Evolutionary conservation across 345 rosid genomes (phyloP).

Genomic region (Citrus inodora): DNA sequence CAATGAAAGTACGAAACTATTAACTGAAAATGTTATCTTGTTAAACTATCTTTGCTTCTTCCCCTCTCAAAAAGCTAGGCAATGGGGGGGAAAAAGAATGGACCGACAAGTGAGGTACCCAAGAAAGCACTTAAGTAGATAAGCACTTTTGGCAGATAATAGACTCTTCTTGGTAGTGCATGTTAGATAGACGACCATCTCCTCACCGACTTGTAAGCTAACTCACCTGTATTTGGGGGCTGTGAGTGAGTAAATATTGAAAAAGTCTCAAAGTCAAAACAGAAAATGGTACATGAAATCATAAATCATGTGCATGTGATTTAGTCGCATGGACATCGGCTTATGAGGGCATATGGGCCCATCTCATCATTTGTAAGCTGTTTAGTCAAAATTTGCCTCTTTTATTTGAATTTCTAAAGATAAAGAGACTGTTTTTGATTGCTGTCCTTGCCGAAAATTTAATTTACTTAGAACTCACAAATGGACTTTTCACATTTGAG

Average conservation of each 20-base stretch:
- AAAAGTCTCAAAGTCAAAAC: slow-evolving; percentile 20
- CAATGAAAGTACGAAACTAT: neutral
- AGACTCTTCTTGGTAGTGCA: slow-evolving; percentile 12
- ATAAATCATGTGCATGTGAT: neutral
- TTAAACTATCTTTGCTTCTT: neutral
- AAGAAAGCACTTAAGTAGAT: neutral
- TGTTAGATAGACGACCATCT: slow-evolving; percentile 27
- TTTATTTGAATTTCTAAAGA: neutral
- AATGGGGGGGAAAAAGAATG: no score
- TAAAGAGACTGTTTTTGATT: neutral
- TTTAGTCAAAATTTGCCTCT: neutral
- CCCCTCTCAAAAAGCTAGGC: neutral
- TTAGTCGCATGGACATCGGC: neutral
- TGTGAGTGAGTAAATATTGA: neutral
- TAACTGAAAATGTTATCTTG: neutral
- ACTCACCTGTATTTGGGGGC: slow-evolving; percentile 20
- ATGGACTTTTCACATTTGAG: neutral
- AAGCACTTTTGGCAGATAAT: neutral
- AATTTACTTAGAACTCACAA: neutral
- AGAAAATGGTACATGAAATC: neutral
- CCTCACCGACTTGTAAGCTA: slow-evolving; percentile 36
- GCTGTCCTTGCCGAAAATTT: neutral
- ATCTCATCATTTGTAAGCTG: no score
- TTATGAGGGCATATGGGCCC: neutral
- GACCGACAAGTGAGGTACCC: neutral